phyloP scores from a whole-genome alignment of 805 yeast species.

The Brettanomyces sp. region DNA sequence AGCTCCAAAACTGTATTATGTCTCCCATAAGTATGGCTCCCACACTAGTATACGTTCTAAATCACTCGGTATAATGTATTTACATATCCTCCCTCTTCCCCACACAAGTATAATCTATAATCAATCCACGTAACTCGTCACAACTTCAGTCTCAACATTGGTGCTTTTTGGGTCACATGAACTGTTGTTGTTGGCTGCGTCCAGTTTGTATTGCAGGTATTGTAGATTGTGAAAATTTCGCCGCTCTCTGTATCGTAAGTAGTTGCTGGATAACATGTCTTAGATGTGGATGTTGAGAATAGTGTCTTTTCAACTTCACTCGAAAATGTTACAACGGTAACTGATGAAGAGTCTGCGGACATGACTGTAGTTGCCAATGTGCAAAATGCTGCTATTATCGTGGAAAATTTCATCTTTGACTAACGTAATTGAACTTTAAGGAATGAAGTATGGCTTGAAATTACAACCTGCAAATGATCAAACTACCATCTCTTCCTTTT shows the following conservation, averaged over 20 bases:
- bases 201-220: conserved; percentile 3
- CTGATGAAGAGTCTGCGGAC: not conserved
- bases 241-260: not conserved
- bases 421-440: too few species aligned
- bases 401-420: too few species aligned
- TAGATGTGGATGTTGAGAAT: not conserved
- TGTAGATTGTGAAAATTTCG: not conserved
- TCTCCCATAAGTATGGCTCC: too few species aligned
- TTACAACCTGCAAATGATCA: too few species aligned
- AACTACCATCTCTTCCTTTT: too few species aligned
- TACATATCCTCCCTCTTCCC: too few species aligned
- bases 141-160: not conserved
- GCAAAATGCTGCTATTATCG: too few species aligned
- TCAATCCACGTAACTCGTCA: not conserved
- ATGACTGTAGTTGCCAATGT: not conserved
- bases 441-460: too few species aligned
- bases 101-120: not conserved
- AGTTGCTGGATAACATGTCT: conserved; percentile 2
- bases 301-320: not conserved
- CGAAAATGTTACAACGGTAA: not conserved
- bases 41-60: too few species aligned
- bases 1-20: too few species aligned
- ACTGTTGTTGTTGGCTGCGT: not conserved
- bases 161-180: not conserved
- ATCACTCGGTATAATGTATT: too few species aligned